These are phyloP conservation scores for Russula sp. DNA, from an alignment of 768 basidiomycete genomes.

Conservation along the genomic window DNA sequence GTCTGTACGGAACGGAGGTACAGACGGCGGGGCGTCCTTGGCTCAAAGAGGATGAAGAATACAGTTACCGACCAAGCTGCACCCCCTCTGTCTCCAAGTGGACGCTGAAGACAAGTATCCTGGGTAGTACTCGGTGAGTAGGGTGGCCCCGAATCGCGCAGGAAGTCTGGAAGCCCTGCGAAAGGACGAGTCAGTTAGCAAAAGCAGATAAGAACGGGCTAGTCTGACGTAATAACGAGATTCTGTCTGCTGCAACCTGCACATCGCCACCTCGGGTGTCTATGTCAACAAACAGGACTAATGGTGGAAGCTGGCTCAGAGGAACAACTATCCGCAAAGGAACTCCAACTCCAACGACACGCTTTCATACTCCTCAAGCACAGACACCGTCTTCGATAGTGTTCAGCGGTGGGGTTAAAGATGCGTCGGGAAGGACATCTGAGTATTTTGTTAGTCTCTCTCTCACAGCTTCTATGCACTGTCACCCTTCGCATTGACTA, in stretches of 20 bases:
- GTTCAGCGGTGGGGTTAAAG: slow-evolving; percentile 81
- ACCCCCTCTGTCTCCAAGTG: too few species aligned
- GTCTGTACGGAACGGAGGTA: too few species aligned
- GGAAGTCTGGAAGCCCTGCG: too few species aligned
- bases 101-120: too few species aligned
- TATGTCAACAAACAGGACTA: slow-evolving; percentile 20
- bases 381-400: slow-evolving; percentile 67
- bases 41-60: neutral
- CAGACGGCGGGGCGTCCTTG: neutral
- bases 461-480: neutral
- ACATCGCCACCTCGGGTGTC: neutral
- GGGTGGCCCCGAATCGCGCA: too few species aligned
- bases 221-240: too few species aligned
- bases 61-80: too few species aligned
- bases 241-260: too few species aligned
- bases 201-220: too few species aligned
- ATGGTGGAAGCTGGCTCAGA: slow-evolving; percentile 34
- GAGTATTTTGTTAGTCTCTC: slow-evolving; percentile 64
- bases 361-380: slow-evolving; percentile 59
- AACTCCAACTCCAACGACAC: slow-evolving; percentile 41
- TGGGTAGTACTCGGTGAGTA: too few species aligned
- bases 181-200: too few species aligned
- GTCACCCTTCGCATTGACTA: slow-evolving; percentile 2
- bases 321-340: slow-evolving; percentile 73
- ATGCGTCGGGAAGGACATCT: slow-evolving; percentile 71